phyloP scores from a whole-genome alignment of 768 basidiomycete species.

The Calvatia gigantea region DNA sequence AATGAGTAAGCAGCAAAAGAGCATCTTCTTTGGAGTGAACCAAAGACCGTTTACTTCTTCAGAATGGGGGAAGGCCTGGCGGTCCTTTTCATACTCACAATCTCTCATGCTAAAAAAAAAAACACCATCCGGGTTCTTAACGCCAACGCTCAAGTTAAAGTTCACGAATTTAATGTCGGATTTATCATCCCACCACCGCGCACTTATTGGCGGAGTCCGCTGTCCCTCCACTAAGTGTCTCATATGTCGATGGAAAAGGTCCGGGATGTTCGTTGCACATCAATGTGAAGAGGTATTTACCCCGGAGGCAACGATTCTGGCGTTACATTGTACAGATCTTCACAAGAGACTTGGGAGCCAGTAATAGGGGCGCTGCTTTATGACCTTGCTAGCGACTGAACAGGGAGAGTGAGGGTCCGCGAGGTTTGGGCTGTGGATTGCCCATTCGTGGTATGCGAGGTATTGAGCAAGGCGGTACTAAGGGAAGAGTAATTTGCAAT shows the following conservation, averaged over 20 bases:
- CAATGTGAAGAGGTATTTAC: slow-evolving; percentile 58
- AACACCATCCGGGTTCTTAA: neutral
- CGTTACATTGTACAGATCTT: slow-evolving; percentile 68
- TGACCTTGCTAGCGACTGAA: slow-evolving; percentile 16
- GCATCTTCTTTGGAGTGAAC: too few relatives aligned
- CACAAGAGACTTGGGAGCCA: slow-evolving; percentile 77
- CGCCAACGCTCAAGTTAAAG: neutral
- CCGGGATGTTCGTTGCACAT: slow-evolving; percentile 41
- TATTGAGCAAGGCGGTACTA: slow-evolving; percentile 47
- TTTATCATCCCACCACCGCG: neutral
- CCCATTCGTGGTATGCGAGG: slow-evolving; percentile 63
- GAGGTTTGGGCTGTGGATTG: slow-evolving; percentile 72
- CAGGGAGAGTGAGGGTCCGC: slow-evolving; percentile 32
- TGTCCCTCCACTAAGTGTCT: slow-evolving; percentile 6
- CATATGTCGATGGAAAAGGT: neutral
- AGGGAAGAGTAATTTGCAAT: slow-evolving; percentile 39
- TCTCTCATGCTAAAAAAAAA: too few relatives aligned
- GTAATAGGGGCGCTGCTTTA: slow-evolving; percentile 46
- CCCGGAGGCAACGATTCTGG: slow-evolving; percentile 46
- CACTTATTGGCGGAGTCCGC: slow-evolving; percentile 1
- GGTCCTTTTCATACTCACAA: neutral
- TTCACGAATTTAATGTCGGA: neutral
- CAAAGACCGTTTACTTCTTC: too few relatives aligned
- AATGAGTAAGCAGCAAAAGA: too few relatives aligned
- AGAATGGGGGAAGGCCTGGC: neutral